A percentile compares a stretch with the other conserved stretches of the same genome.
phyloP scores from a whole-genome alignment of 768 basidiomycete genomes.

The Phaeolepiota aurea region DNA sequence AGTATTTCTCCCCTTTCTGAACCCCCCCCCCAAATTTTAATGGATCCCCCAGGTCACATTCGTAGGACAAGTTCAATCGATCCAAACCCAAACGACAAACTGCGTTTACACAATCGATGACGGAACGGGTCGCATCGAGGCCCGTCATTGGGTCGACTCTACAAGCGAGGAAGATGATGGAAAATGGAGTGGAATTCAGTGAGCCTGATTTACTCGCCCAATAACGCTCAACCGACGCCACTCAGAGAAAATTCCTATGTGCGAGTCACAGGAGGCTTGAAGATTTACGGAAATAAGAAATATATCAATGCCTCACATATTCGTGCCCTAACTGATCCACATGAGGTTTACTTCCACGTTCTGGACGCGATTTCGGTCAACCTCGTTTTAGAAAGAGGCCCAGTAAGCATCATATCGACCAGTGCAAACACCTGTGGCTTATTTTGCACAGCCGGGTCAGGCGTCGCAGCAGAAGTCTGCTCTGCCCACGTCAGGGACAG shows the following conservation, averaged over 20 bases:
- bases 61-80: conserved; percentile 64
- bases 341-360: conserved; percentile 79
- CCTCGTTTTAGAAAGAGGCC: conserved; percentile 57
- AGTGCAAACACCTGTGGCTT: neutral
- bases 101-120: conserved; percentile 27
- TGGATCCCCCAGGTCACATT: conserved; percentile 51
- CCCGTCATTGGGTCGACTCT: conserved; percentile 77
- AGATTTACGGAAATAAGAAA: conserved; percentile 72
- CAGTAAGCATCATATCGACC: conserved; percentile 29
- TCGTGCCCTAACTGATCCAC: conserved; percentile 54
- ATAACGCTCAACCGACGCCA: conserved; percentile 2
- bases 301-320: conserved; percentile 78
- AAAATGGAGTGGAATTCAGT: conserved; percentile 41
- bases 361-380: conserved; percentile 68
- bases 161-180: conserved; percentile 45
- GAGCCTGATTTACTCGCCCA: conserved; percentile 7
- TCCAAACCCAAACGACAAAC: conserved; percentile 72
- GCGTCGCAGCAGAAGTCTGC: conserved; percentile 9
- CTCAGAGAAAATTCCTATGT: conserved; percentile 70
- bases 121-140: conserved; percentile 40
- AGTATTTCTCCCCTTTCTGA: conserved; percentile 5
- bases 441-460: conserved; percentile 21
- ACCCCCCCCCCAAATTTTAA: too few species aligned
- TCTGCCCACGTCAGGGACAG: conserved; percentile 12
- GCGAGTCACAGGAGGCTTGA: conserved; percentile 74